These are phyloP conservation scores for Boletus smithii DNA, from an alignment of 1,284 basidiomycete species.

Conservation along the genomic window DNA sequence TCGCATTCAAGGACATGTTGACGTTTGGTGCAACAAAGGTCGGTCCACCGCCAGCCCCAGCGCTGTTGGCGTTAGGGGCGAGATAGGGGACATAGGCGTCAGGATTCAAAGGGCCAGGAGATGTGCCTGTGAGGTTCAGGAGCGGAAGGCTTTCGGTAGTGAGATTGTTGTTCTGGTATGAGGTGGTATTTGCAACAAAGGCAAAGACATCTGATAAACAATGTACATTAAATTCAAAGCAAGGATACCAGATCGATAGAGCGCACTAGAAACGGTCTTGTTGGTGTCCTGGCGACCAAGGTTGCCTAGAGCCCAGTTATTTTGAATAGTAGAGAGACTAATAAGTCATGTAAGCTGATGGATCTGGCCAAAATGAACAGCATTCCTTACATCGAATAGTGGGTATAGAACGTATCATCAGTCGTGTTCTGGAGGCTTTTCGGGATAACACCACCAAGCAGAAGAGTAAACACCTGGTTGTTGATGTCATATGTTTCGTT, in stretches of 20 bases:
- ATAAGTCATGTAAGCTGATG: constrained; percentile 6
- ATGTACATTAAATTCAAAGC: neutral
- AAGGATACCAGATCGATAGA: neutral
- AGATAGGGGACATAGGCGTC: constrained; percentile 40
- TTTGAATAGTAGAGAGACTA: constrained; percentile 55
- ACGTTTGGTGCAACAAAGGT: constrained; percentile 39
- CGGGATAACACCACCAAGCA: constrained; percentile 55
- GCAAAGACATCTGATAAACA: constrained; percentile 43
- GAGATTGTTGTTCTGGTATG: constrained; percentile 36
- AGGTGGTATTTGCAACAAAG: constrained; percentile 41
- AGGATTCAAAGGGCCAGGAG: constrained; percentile 36
- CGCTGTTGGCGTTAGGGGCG: constrained; percentile 38
- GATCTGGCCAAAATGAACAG: neutral
- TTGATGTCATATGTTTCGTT: constrained; percentile 47
- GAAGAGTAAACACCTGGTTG: constrained; percentile 48
- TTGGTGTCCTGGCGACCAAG: constrained; percentile 60
- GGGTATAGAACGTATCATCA: constrained; percentile 60
- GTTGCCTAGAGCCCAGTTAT: constrained; percentile 62
- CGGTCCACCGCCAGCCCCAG: constrained; percentile 40
- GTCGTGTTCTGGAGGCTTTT: constrained; percentile 40
- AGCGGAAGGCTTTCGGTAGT: constrained; percentile 27
- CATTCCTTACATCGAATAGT: constrained; percentile 49
- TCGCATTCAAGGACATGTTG: constrained; percentile 36
- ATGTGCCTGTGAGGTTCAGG: constrained; percentile 32
- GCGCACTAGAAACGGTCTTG: constrained; percentile 34